Conservation (phyloP, 768 basidiomycete genomes). For the Termitomyces eurrhizus region DNA sequence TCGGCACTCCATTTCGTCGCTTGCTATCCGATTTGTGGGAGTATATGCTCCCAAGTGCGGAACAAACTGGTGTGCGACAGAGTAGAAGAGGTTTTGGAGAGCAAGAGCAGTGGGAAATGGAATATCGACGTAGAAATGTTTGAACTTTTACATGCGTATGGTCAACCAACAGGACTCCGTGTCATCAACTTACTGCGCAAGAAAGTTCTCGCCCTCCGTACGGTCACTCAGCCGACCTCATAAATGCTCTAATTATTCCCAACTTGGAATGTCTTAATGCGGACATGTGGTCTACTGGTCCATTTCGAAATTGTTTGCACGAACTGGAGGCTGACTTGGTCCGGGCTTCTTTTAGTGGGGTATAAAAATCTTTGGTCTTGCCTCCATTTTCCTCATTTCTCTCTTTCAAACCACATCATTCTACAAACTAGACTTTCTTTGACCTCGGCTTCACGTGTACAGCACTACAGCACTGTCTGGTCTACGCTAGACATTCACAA, state of each 20-base stretch:
- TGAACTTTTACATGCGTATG: slow-evolving; percentile 8
- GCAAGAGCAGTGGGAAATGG: slow-evolving; percentile 64
- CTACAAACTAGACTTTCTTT: slow-evolving; percentile 9
- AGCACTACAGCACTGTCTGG: not conserved
- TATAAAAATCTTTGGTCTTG: slow-evolving; percentile 9
- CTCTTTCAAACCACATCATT: slow-evolving; percentile 13
- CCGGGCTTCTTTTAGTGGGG: not conserved
- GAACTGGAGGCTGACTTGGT: slow-evolving; percentile 1
- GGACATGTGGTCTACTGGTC: slow-evolving; percentile 5
- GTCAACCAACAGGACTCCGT: not conserved
- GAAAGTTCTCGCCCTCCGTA: not conserved
- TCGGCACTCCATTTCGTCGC: slow-evolving; percentile 47
- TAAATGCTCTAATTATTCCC: not conserved
- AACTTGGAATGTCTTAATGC: slow-evolving; percentile 5
- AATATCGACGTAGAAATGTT: slow-evolving; percentile 20
- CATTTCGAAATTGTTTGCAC: not conserved
- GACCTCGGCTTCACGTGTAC: slow-evolving; percentile 7
- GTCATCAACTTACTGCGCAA: not conserved
- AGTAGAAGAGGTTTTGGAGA: slow-evolving; percentile 38
- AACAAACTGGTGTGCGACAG: slow-evolving; percentile 20
- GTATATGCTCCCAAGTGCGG: slow-evolving; percentile 37
- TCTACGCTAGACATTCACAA: slow-evolving; percentile 18
- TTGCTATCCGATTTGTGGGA: slow-evolving; percentile 48
- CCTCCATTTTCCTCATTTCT: slow-evolving; percentile 9
- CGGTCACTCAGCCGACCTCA: not conserved